Conservation (phyloP, 768 basidiomycete genomes). For the Lentinus tigrinus region DNA sequence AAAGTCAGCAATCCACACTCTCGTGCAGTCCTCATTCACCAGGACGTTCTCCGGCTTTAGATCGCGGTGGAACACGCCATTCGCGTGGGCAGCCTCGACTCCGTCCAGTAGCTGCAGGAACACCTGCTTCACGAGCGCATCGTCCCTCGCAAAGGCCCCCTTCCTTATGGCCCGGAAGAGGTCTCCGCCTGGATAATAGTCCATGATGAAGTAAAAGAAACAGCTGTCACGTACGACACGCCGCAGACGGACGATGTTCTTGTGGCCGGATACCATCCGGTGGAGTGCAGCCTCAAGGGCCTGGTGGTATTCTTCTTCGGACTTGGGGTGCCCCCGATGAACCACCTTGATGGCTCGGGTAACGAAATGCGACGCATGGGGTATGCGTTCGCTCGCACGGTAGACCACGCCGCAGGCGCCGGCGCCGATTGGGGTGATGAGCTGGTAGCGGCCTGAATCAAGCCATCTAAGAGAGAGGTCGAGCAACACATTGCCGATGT, state of each 20-base stretch:
- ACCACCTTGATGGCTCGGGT: conserved; percentile 23
- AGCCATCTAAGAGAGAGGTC: conserved; percentile 41
- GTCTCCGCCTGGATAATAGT: conserved; percentile 43
- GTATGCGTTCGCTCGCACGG: conserved; percentile 59
- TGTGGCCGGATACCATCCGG: conserved; percentile 48
- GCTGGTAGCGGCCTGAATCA: conserved; percentile 76
- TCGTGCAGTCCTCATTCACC: conserved; percentile 37
- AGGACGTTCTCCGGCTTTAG: conserved; percentile 56
- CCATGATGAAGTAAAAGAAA: conserved; percentile 68
- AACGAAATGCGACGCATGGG: neutral
- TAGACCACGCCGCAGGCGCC: conserved; percentile 96
- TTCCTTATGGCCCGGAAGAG: conserved; percentile 43
- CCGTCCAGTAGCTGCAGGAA: conserved; percentile 57
- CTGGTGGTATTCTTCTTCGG: conserved; percentile 39
- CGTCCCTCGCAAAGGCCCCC: conserved; percentile 39
- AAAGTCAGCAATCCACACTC: conserved; percentile 48
- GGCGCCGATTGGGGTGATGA: conserved; percentile 81
- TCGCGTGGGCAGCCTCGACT: conserved; percentile 47
- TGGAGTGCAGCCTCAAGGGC: conserved; percentile 68
- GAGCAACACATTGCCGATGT: conserved; percentile 4
- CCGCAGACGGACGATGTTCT: conserved; percentile 69
- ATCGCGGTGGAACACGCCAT: conserved; percentile 55
- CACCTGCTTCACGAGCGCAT: conserved; percentile 43
- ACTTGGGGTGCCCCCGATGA: neutral
- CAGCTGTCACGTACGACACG: conserved; percentile 57